These are phyloP conservation scores for Arabidopsis hybrid DNA, from an alignment of 441 rosid species.

Conservation along the genomic window DNA sequence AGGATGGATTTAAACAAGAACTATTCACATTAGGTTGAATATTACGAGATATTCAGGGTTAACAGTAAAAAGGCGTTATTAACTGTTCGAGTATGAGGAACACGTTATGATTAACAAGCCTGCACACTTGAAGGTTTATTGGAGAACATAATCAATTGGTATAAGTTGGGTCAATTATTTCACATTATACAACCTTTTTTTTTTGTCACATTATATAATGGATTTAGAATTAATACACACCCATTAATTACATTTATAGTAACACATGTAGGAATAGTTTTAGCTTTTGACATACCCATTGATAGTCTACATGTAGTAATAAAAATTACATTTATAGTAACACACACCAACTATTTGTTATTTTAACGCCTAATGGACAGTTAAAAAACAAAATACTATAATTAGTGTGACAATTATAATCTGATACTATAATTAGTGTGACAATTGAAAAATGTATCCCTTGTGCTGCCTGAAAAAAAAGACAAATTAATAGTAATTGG, in stretches of 20 bases:
- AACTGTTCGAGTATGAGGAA: conserved; percentile 32
- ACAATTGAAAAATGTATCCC: conserved; percentile 14
- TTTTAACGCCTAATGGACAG: neutral
- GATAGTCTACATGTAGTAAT: neutral
- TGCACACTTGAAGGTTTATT: conserved; percentile 37
- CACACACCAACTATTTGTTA: neutral
- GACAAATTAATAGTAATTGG: neutral
- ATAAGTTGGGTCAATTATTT: conserved; percentile 11
- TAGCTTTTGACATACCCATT: neutral
- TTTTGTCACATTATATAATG: neutral
- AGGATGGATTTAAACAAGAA: neutral
- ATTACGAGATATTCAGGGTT: neutral
- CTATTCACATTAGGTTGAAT: neutral
- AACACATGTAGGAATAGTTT: neutral
- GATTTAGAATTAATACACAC: neutral
- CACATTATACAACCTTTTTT: no score
- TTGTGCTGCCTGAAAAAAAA: conserved; percentile 4
- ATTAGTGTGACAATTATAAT: neutral
- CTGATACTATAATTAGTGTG: neutral
- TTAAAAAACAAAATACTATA: no score
- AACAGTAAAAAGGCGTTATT: conserved; percentile 28
- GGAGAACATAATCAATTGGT: conserved; percentile 41
- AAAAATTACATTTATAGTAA: neutral
- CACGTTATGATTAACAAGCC: conserved; percentile 42
- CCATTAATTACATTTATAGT: neutral